Percentiles rank a stretch among this genome's conserved stretches.
Conservation (phyloP, 306 rosid species). For the Vigna reflexopilosa region DNA sequence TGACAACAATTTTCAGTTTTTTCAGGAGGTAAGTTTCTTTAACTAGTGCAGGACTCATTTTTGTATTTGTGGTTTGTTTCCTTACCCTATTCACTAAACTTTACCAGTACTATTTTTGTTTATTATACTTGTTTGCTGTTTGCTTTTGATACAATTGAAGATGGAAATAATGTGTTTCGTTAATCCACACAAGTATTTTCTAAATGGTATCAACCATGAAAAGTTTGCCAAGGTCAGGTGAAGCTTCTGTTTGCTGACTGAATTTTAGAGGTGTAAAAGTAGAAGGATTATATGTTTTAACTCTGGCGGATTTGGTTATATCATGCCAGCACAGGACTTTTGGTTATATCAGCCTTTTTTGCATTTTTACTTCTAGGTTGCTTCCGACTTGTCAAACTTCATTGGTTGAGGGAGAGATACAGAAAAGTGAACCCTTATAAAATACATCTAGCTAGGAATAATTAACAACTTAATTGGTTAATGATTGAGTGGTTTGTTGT, state of each 20-base stretch:
- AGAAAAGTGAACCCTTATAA: not conserved
- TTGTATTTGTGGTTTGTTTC: constrained; percentile 15
- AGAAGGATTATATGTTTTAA: not conserved
- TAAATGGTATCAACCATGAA: not conserved
- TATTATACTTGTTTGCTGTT: constrained; percentile 8
- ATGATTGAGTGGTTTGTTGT: not conserved
- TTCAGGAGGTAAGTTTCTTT: constrained; percentile 62
- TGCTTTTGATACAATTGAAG: constrained; percentile 21
- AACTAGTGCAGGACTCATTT: constrained; percentile 14
- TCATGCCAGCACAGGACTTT: constrained; percentile 6
- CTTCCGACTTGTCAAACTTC: constrained; percentile 28
- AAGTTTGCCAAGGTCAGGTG: constrained; percentile 8
- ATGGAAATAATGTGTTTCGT: not conserved
- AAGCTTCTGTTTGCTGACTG: constrained; percentile 14
- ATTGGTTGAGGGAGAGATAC: constrained; percentile 12
- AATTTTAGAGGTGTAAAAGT: not conserved
- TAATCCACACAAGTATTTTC: not conserved
- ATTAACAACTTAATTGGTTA: not conserved
- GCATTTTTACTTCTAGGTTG: constrained; percentile 14
- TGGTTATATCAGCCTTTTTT: not conserved
- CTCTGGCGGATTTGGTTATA: not conserved
- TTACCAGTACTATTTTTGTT: not conserved
- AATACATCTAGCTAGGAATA: not conserved
- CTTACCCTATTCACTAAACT: constrained; percentile 9
- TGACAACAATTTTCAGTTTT: constrained; percentile 52